Evolutionary conservation across 768 basidiomycete species (phyloP).

Genomic region (Tricholoma hemisulphureum): DNA sequence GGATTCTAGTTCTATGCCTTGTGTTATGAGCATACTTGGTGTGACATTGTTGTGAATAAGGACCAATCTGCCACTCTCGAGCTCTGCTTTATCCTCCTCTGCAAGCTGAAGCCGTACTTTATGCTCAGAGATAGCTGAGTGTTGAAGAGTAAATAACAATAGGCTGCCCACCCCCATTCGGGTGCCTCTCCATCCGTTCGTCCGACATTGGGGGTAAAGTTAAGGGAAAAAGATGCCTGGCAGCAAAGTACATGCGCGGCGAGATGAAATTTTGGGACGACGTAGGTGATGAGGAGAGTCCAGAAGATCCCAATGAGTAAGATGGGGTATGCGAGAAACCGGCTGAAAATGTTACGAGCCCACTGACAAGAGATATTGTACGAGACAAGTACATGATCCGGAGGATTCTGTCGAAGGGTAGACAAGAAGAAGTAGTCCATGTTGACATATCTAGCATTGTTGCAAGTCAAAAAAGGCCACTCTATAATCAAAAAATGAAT

Average conservation of each 20-base stretch:
- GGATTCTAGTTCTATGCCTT: constrained; percentile 11
- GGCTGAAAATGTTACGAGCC: constrained; percentile 19
- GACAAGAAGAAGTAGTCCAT: constrained; percentile 28
- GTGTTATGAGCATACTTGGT: constrained; percentile 22
- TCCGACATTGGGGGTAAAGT: constrained; percentile 20
- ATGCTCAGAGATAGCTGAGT: constrained; percentile 7
- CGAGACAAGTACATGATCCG: constrained; percentile 11
- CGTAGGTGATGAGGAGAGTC: constrained; percentile 4
- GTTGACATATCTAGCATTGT: constrained; percentile 11
- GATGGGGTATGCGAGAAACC: constrained; percentile 6
- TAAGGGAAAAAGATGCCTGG: constrained; percentile 23
- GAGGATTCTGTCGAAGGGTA: constrained; percentile 13
- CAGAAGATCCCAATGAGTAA: background rate
- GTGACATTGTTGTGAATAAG: constrained; percentile 11
- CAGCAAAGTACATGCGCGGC: constrained; percentile 23
- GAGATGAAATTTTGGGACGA: constrained; percentile 34
- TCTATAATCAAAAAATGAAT: background rate
- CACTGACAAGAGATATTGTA: constrained; percentile 34
- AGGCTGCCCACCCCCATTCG: constrained; percentile 24
- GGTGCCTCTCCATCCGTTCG: constrained; percentile 17
- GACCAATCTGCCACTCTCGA: background rate
- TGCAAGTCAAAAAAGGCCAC: background rate
- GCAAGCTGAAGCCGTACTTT: constrained; percentile 9
- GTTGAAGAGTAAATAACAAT: background rate
- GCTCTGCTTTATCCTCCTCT: constrained; percentile 4